Evolutionary conservation across 139 green algal genomes (phyloP), one percentile per base, ranked within the genome.

Genomic region (Auxenochlorella pyrenoidosa): DNA sequence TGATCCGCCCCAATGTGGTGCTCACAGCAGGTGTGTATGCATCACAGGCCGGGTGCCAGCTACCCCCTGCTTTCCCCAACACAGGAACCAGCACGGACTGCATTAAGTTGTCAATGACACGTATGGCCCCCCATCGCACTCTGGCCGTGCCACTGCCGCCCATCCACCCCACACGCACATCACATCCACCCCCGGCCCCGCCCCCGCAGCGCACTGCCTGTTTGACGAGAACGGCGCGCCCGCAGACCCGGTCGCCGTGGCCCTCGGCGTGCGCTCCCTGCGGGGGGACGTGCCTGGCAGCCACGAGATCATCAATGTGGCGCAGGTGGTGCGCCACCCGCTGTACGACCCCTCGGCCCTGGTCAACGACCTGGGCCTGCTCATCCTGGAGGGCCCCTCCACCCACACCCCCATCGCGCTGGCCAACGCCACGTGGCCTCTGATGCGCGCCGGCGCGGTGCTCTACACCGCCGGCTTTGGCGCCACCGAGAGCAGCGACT

Each of bases 141-240:
- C n/a, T n/a, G n/a, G n/a, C n/a, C n/a, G n/a, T n/a, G n/a, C n/a
- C n/a, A n/a, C n/a, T n/a, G n/a, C 66, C 40, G 66, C 66, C 5
- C 66, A 73, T 4, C 5, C 59, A 28, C 59, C 21, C 59, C 5
- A 30, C 59, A 28, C 5, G 59, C 21, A 6, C 28, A 26, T 40
- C 30, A 36, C 66, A 73, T 13, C 32, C n/a, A 5, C n/a, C 68
- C n/a, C 10, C n/a, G 6, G 5, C 68, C 68, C 10, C 68, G 2
- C n/a, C 68, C 68, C 75, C 60, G 44, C 75, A 82, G 75, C 75
- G 32, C 75, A 82, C 75, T 82, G 75, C 41, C 38, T 82, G 43
- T 32, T 63, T 15, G 43, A 40, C 30, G 44, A 82, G 22, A 40
- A 22, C 28, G 43, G 43, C 21, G 30, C 19, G 13, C 44, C 32